These are phyloP conservation scores for Lactuca sativa DNA, from an alignment of 129 eudicot species.

Conservation along the genomic window DNA sequence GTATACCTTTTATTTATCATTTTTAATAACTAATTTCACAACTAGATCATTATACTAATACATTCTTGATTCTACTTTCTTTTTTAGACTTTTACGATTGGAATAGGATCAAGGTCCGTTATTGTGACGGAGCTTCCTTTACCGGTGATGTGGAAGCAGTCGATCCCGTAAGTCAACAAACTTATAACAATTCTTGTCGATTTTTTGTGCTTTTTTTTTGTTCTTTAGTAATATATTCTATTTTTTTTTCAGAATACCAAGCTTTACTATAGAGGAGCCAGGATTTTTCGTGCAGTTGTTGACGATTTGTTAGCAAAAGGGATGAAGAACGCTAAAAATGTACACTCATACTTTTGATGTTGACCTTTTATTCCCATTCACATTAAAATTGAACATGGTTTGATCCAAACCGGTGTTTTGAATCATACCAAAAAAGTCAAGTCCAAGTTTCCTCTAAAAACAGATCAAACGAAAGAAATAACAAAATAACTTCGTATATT, in stretches of 20 bases:
- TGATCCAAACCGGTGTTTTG: too few relatives aligned
- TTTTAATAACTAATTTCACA: neutral
- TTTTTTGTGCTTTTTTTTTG: neutral
- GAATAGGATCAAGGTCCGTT: conserved; percentile 86
- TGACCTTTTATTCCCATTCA: neutral
- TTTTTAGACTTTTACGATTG: conserved; percentile 76
- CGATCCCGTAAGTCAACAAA: conserved; percentile 61
- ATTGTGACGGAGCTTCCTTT: conserved; percentile 95
- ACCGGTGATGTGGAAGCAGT: conserved; percentile 92
- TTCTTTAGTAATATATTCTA: neutral
- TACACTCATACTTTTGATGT: conserved; percentile 32
- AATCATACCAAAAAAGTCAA: too few relatives aligned
- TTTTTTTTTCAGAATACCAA: conserved; percentile 51
- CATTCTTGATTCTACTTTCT: neutral
- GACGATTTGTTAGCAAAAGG: conserved; percentile 89
- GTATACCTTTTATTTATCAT: conserved; percentile 20
- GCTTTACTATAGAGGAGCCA: conserved; percentile 85
- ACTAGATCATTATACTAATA: neutral
- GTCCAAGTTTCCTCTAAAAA: too few relatives aligned
- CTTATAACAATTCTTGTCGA: neutral
- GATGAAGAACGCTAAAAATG: conserved; percentile 82
- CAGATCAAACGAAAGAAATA: too few relatives aligned
- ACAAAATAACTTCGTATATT: too few relatives aligned
- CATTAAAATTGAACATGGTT: neutral
- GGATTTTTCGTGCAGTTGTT: conserved; percentile 78